Evolutionary conservation across 306 rosid genomes (phyloP).

Genomic region (Quercus wislizeni): DNA sequence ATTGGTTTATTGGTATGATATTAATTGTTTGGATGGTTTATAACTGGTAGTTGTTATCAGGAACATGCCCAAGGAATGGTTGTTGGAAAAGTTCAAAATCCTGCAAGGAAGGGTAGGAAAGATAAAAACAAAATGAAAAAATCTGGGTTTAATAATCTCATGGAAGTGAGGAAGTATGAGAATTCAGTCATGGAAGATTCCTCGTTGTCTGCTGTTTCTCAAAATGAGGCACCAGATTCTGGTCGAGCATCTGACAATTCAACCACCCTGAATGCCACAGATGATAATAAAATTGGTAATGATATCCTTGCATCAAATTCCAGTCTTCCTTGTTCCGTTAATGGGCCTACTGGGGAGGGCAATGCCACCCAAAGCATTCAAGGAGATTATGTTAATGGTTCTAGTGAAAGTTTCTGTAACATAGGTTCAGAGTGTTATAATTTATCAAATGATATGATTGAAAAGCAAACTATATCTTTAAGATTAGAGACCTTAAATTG

Average conservation of each 20-base stretch:
- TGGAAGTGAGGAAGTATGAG: conserved; percentile 32
- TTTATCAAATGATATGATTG: conserved; percentile 29
- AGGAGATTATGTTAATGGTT: conserved; percentile 33
- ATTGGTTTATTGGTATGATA: conserved; percentile 23
- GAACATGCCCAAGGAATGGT: conserved; percentile 42
- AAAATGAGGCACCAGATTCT: conserved; percentile 36
- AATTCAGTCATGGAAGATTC: conserved; percentile 36
- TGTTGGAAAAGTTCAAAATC: conserved; percentile 50
- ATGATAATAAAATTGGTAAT: conserved; percentile 36
- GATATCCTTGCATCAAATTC: conserved; percentile 39
- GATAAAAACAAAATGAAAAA: conserved; percentile 58
- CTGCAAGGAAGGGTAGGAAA: conserved; percentile 61
- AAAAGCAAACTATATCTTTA: conserved; percentile 34
- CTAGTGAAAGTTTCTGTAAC: conserved; percentile 28
- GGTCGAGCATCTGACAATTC: conserved; percentile 30
- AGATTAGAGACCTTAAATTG: conserved; percentile 38
- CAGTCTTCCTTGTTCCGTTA: conserved; percentile 34
- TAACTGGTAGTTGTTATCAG: conserved; percentile 64
- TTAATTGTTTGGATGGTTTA: conserved; percentile 41
- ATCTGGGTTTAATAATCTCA: conserved; percentile 25
- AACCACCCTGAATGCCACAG: conserved; percentile 31
- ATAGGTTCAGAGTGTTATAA: conserved; percentile 29
- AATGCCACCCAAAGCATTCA: conserved; percentile 35
- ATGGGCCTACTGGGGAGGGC: conserved; percentile 32
- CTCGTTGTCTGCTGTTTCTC: conserved; percentile 42